phyloP scores from a whole-genome alignment of 129 eudicot species.

The Flaveria brownii region DNA sequence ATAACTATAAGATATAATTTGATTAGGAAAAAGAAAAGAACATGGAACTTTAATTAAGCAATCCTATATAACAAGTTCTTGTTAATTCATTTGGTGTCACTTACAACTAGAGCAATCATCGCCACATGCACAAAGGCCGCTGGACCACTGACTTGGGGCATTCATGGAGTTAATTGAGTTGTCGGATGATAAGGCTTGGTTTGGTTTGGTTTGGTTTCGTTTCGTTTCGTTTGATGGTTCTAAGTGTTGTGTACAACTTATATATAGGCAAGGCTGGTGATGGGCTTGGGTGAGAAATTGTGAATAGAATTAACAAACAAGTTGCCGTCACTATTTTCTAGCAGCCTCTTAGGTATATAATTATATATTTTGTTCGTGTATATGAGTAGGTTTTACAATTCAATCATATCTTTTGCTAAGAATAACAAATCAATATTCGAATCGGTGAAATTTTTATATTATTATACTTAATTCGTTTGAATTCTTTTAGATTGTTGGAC shows the following conservation, averaged over 20 bases:
- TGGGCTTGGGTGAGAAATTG: background rate
- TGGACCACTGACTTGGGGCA: constrained; percentile 41
- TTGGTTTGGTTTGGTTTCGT: background rate
- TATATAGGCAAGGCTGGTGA: too few relatives aligned
- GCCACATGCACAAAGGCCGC: constrained; percentile 59
- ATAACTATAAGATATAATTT: background rate
- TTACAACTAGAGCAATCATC: constrained; percentile 55
- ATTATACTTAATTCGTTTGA: too few relatives aligned
- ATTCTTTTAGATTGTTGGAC: too few relatives aligned
- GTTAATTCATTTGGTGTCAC: background rate
- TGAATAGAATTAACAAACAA: background rate
- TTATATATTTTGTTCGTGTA: too few relatives aligned
- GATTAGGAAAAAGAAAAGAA: background rate
- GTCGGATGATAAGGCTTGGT: background rate
- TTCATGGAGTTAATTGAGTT: background rate
- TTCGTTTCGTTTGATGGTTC: background rate
- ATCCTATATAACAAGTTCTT: background rate
- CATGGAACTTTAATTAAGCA: background rate
- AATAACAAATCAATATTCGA: too few relatives aligned
- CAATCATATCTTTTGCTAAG: too few relatives aligned
- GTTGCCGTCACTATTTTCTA: background rate
- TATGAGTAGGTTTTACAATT: too few relatives aligned
- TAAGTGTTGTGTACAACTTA: too few relatives aligned
- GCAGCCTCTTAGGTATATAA: background rate
- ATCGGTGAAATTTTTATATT: too few relatives aligned